Base-by-base conservation (phyloP, 805 yeast genomes). In the Saccharomycopsis amapae region DNA sequence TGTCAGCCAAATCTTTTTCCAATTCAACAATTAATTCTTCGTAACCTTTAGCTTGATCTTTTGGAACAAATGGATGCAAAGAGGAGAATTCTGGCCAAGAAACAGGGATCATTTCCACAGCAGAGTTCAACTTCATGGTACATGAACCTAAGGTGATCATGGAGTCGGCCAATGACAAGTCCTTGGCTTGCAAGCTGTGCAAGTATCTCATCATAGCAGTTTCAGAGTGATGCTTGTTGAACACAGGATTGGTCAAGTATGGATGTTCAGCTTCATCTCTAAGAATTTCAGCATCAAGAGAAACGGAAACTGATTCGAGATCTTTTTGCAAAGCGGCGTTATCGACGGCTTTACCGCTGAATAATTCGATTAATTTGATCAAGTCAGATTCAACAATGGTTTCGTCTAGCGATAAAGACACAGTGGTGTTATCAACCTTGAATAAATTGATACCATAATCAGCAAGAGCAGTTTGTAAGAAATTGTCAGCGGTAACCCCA, bases 121-220 rank as follows among this genome's bases (percentile, higher is more conserved):
- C 90, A 44, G 96, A 83, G 61, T 93, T 93, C 59, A 93, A 74
- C 64, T 93, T 93, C 98, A 93, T 93, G 17, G 98, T 93, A 71
- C 98, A 93, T 5, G 96, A 86, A 22, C 98, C 98, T 52, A 93
- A 73, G 19, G 98, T 94, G 52, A 93, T 93, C 98, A 93, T 93
- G 4, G 97, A 85, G 59, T 88, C 84, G 9, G 97, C 96, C 49
- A 93, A 72, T 0, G 97, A 90, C 50, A 93, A 70, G 67, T 93
- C 98, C 66, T 85, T 87, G 49, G 76, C 65, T 66, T 93, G 97
- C 44, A 93, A 70, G 49, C 75, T 73, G 60, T 87, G 93, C 56
- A 93, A 67, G 66, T 93, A 93, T 62, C 98, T 78, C 55, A 93
- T 72, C 84, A 93, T 83, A 42, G 96, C 81, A 25, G 98, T 93